Conservation (phyloP, 306 rosid species). For the Pyrus bretschneideri region DNA sequence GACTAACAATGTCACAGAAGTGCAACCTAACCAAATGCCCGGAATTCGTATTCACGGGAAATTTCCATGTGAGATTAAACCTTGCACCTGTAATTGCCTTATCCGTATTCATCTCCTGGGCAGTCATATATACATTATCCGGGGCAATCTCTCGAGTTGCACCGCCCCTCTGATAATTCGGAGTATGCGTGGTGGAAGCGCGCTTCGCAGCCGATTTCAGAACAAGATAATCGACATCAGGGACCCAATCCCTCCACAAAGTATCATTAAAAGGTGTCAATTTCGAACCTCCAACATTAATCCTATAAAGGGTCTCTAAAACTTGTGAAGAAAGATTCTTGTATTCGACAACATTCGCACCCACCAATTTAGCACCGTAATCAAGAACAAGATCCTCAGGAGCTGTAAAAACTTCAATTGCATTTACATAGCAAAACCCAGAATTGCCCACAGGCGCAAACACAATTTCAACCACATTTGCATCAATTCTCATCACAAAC, state of each 20-base stretch:
- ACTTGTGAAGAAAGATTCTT: slow-evolving; percentile 52
- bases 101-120: slow-evolving; percentile 76
- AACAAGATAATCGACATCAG: slow-evolving; percentile 67
- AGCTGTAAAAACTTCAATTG: slow-evolving; percentile 71
- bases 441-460: slow-evolving; percentile 41
- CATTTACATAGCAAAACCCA: slow-evolving; percentile 69
- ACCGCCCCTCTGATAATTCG: slow-evolving; percentile 64
- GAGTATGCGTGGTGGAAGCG: slow-evolving; percentile 43
- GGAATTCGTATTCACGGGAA: slow-evolving; percentile 42
- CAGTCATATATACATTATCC: slow-evolving; percentile 80
- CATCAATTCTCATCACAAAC: slow-evolving; percentile 43
- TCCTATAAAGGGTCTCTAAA: slow-evolving; percentile 70
- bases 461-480: slow-evolving; percentile 40
- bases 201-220: slow-evolving; percentile 62
- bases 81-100: slow-evolving; percentile 31
- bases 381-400: slow-evolving; percentile 68
- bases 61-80: slow-evolving; percentile 81
- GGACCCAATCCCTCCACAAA: slow-evolving; percentile 92
- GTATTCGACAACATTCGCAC: slow-evolving; percentile 38
- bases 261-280: slow-evolving; percentile 90
- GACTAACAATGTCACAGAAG: slow-evolving; percentile 85
- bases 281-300: slow-evolving; percentile 73
- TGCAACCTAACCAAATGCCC: slow-evolving; percentile 71
- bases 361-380: slow-evolving; percentile 54
- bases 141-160: slow-evolving; percentile 72